phyloP scores from a whole-genome alignment of 768 basidiomycete genomes.

The Mycena haematopus region DNA sequence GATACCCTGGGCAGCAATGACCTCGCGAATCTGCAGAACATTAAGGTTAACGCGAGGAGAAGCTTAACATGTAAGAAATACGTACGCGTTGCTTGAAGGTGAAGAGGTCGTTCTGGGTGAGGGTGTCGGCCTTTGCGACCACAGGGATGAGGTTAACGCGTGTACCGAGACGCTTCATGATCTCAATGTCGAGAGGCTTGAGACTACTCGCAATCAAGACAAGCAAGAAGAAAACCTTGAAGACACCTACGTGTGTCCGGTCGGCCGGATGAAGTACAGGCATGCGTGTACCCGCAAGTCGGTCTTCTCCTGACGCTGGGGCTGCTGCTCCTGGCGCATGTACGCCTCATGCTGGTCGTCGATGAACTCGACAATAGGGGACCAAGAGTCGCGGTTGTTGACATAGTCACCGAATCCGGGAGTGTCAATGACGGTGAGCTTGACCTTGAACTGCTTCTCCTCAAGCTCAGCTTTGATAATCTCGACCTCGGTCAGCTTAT shows the following conservation, averaged over 20 bases:
- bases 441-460: slow-evolving; percentile 99
- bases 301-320: slow-evolving; percentile 91
- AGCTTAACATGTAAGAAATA: slow-evolving; percentile 29
- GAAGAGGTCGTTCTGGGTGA: slow-evolving; percentile 91
- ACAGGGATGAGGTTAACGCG: slow-evolving; percentile 98
- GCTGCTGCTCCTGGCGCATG: slow-evolving; percentile 99
- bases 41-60: slow-evolving; percentile 23
- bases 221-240: slow-evolving; percentile 4
- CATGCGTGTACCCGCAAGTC: slow-evolving; percentile 97
- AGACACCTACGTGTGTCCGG: slow-evolving; percentile 88
- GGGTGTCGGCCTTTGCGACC: slow-evolving; percentile 95
- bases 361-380: slow-evolving; percentile 97
- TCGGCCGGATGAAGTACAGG: slow-evolving; percentile 95
- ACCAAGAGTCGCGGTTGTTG: slow-evolving; percentile 99
- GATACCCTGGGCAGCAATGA: slow-evolving; percentile 90
- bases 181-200: slow-evolving; percentile 98
- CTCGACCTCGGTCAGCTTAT: slow-evolving; percentile 98
- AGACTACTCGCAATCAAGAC: slow-evolving; percentile 52
- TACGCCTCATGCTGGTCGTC: slow-evolving; percentile 95
- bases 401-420: slow-evolving; percentile 99
- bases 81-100: slow-evolving; percentile 92
- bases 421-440: slow-evolving; percentile 98
- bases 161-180: slow-evolving; percentile 99
- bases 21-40: slow-evolving; percentile 78
- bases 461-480: slow-evolving; percentile 99